phyloP scores from a whole-genome alignment of 148 eudicot genomes.

The Oxyria digyna region DNA sequence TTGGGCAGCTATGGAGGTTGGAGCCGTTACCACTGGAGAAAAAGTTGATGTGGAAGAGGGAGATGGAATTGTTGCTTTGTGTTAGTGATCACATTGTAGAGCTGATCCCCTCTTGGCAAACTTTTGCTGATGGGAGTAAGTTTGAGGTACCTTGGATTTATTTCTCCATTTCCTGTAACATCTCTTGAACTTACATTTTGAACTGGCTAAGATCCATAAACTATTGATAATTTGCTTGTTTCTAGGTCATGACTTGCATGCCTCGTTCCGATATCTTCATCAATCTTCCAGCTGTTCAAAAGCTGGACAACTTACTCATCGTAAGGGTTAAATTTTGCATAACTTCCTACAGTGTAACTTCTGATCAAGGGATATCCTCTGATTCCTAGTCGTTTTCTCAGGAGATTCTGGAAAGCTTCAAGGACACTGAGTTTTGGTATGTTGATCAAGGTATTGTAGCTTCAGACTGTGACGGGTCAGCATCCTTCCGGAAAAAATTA shows the following conservation, averaged over 20 bases:
- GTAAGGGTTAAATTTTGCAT: conserved; percentile 27
- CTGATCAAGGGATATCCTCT: neutral
- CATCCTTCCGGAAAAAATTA: conserved; percentile 49
- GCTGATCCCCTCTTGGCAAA: conserved; percentile 82
- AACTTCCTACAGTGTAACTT: neutral
- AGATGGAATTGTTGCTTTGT: conserved; percentile 78
- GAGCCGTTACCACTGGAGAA: conserved; percentile 68
- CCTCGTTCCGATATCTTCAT: conserved; percentile 68
- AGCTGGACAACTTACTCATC: conserved; percentile 79
- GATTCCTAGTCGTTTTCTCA: conserved; percentile 12
- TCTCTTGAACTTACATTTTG: neutral
- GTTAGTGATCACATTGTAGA: conserved; percentile 94
- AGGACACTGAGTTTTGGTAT: conserved; percentile 81
- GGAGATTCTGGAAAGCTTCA: conserved; percentile 79
- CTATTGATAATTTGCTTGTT: neutral
- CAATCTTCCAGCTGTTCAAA: conserved; percentile 86
- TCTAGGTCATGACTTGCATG: conserved; percentile 78
- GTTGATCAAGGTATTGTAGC: conserved; percentile 78
- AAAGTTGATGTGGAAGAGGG: conserved; percentile 87
- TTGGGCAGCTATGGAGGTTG: conserved; percentile 96
- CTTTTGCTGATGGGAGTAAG: conserved; percentile 77
- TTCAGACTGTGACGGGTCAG: conserved; percentile 60
- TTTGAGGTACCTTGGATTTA: conserved; percentile 50
- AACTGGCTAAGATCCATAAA: neutral
- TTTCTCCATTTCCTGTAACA: neutral